Percentiles rank a stretch among this genome's conserved stretches.
These are phyloP conservation scores for Nepenthes mirabilis DNA, from an alignment of 148 eudicot species.

Conservation along the genomic window DNA sequence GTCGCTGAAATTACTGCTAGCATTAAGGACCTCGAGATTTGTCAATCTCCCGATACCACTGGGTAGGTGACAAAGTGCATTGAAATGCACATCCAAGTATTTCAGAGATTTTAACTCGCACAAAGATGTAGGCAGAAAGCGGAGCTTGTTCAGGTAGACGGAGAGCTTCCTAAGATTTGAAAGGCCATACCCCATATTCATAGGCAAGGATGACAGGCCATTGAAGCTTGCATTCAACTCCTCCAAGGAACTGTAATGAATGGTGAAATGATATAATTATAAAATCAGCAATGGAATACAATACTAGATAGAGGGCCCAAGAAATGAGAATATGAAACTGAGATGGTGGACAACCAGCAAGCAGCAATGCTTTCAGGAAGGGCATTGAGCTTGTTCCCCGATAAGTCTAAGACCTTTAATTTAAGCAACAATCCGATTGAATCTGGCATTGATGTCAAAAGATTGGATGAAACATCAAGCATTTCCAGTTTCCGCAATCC, in stretches of 20 bases:
- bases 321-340: neutral
- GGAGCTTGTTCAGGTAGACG: slow-evolving; percentile 68
- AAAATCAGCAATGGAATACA: neutral
- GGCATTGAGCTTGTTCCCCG: slow-evolving; percentile 27
- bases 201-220: slow-evolving; percentile 59
- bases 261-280: neutral
- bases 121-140: slow-evolving; percentile 75
- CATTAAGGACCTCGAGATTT: slow-evolving; percentile 57
- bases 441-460: slow-evolving; percentile 31
- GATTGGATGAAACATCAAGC: slow-evolving; percentile 33
- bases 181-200: slow-evolving; percentile 72
- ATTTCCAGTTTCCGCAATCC: slow-evolving; percentile 24
- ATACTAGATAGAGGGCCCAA: neutral
- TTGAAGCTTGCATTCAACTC: slow-evolving; percentile 91
- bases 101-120: slow-evolving; percentile 70
- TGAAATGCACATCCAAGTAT: slow-evolving; percentile 68
- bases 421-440: slow-evolving; percentile 34
- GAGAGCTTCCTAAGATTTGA: slow-evolving; percentile 48
- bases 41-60: slow-evolving; percentile 45
- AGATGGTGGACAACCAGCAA: slow-evolving; percentile 20
- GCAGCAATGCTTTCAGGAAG: slow-evolving; percentile 34
- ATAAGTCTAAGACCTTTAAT: slow-evolving; percentile 28
- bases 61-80: slow-evolving; percentile 83
- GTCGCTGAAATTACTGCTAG: slow-evolving; percentile 84
- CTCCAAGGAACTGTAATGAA: slow-evolving; percentile 49